These are phyloP conservation scores for Globisporangium alternatum DNA, from an alignment of 352 stramenopile genomes.

Conservation along the genomic window DNA sequence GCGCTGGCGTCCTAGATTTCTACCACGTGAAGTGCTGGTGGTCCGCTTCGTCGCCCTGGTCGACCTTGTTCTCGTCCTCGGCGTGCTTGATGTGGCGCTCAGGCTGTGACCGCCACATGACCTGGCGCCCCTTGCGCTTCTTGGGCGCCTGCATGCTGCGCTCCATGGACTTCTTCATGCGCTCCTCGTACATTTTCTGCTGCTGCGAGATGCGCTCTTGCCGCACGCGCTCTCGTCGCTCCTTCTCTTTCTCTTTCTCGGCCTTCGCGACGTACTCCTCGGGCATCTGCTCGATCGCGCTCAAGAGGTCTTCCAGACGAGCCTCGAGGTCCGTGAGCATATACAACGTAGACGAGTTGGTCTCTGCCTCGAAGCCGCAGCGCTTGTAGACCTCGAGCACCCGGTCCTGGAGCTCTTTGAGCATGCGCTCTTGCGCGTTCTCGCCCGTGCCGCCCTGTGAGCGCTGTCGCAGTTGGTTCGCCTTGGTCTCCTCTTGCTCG, in stretches of 20 bases:
- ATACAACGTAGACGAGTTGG: constrained; percentile 90
- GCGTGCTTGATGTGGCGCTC: constrained; percentile 71
- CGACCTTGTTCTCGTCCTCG: constrained; percentile 77
- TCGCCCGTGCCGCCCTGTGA: constrained; percentile 72
- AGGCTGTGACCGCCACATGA: constrained; percentile 92
- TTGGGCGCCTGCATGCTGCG: constrained; percentile 91
- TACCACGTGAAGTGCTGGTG: constrained; percentile 86
- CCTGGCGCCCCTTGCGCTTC: constrained; percentile 89
- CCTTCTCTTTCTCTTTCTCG: constrained; percentile 95
- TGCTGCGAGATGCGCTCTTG: constrained; percentile 91
- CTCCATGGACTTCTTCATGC: constrained; percentile 94
- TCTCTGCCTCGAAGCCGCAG: constrained; percentile 91
- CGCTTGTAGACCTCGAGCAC: constrained; percentile 90
- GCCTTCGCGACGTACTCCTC: constrained; percentile 92
- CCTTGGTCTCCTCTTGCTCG: constrained; percentile 77
- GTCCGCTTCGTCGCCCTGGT: constrained; percentile 79
- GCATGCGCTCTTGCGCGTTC: constrained; percentile 87
- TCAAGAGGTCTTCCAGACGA: constrained; percentile 89
- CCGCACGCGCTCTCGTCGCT: constrained; percentile 88
- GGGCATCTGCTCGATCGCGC: constrained; percentile 90
- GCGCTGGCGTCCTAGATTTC: not conserved
- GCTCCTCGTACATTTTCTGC: constrained; percentile 92
- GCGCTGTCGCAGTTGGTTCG: constrained; percentile 63
- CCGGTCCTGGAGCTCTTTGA: constrained; percentile 88
- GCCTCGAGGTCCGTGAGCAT: constrained; percentile 94